Base-by-base conservation (phyloP, 257 asterid species). In the Solanum chmielewskii region DNA sequence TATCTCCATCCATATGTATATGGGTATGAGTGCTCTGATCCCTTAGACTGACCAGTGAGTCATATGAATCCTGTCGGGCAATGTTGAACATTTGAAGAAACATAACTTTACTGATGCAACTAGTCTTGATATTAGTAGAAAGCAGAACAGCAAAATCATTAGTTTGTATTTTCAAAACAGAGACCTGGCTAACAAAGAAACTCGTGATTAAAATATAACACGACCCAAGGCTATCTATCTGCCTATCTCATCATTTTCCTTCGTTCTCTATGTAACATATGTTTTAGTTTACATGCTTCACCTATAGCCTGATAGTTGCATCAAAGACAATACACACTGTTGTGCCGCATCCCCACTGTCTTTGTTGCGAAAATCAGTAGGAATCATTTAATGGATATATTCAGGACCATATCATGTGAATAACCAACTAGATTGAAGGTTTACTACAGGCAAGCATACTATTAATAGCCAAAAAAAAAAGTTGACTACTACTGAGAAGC, bases 21-120 rank as follows among this genome's bases (percentile, higher is more conserved):
- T 92, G 84, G 88, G 89, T 92, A 81, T 52, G 92, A 82, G 93
- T 90, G 52, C 85, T 89, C 87, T 87, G 93, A 85, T 93, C 93
- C 56, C 87, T 91, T 85, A 78, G 90, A 90, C 85, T 87, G 87
- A 83, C 75, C 41, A 45, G 83, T 77, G 95, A 86, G 80, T 90
- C 93, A 49, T 94, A 90, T 73, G 90, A 86, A 69, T 93, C 97
- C 98, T 95, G 91, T 86, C 82, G 81, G 41, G 42, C 88, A 87
- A 83, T 27, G 18, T 3, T 44, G 15, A 83, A 37, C 83, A 14
- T 33, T 87, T 64, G 10, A 47, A 31, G 35, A 33, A 87, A 39
- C 37, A 60, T 11, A 75, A 25, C 27, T 41, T 47, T 14, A 66
- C 83, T 66, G 37, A 29, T 31, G 64, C 83, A 84, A 49, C 41